Conservation (phyloP, 331 rosid species). For the Prunus yedoensis region DNA sequence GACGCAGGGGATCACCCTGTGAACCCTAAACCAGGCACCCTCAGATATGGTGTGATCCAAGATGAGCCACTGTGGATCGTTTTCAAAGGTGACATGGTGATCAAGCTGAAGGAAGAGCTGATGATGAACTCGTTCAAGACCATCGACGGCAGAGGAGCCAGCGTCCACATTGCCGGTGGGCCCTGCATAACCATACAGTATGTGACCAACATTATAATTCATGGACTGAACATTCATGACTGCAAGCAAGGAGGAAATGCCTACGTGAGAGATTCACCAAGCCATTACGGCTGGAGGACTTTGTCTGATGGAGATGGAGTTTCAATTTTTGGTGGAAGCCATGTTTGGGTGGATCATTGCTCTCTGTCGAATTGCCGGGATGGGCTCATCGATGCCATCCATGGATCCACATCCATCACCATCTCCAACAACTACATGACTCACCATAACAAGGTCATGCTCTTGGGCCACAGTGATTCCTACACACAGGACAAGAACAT, state of each 20-base stretch:
- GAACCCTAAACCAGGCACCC: conserved; percentile 76
- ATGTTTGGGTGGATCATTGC: conserved; percentile 87
- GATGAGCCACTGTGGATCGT: conserved; percentile 78
- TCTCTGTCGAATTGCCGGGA: conserved; percentile 69
- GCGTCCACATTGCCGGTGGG: conserved; percentile 89
- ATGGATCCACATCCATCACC: conserved; percentile 81
- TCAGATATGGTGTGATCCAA: conserved; percentile 74
- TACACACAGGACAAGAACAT: conserved; percentile 68
- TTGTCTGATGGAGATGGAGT: conserved; percentile 83
- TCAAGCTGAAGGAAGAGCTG: conserved; percentile 64
- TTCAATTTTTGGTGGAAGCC: conserved; percentile 81
- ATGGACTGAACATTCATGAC: conserved; percentile 80
- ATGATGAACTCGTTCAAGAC: conserved; percentile 87
- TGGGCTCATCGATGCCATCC: conserved; percentile 81
- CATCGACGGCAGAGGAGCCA: conserved; percentile 78
- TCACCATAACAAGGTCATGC: conserved; percentile 93
- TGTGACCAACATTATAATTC: conserved; percentile 77
- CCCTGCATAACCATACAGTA: conserved; percentile 85
- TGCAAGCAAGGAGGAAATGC: conserved; percentile 80
- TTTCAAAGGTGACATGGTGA: conserved; percentile 72
- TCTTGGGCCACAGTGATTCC: conserved; percentile 84
- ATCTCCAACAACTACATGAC: conserved; percentile 79
- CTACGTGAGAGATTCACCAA: conserved; percentile 76
- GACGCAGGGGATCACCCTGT: conserved; percentile 69
- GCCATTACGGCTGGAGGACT: conserved; percentile 80